Conservation (phyloP, 2,329 filamentous ascomycete species). For the Hypocreales sp. region DNA sequence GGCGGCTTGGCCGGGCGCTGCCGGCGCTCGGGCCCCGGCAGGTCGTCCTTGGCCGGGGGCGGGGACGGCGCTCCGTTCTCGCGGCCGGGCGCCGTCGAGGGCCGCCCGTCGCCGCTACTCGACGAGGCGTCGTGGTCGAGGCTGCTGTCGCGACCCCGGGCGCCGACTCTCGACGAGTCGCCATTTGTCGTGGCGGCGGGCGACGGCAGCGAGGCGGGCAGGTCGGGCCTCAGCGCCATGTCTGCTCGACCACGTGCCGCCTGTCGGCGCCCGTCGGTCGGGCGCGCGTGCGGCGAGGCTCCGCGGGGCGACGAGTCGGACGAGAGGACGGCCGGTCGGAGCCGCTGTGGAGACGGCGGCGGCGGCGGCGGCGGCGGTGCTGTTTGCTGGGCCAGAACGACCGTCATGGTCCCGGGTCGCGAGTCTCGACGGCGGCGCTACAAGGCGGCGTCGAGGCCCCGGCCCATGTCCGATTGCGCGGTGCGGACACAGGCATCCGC, state of each 20-base stretch:
- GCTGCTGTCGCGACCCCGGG: constrained; percentile 12
- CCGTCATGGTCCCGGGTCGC: constrained; percentile 4
- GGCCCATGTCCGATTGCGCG: constrained; percentile 2
- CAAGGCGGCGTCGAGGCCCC: not conserved
- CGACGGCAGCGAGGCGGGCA: constrained; percentile 15
- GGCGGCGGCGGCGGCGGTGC: constrained; percentile 5
- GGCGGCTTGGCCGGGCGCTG: constrained; percentile 29
- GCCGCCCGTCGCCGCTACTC: constrained; percentile 20
- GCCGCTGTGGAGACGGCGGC: constrained; percentile 6
- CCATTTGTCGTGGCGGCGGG: constrained; percentile 12
- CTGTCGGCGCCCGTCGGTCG: constrained; percentile 6
- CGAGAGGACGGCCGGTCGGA: constrained; percentile 8
- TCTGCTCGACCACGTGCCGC: constrained; percentile 8
- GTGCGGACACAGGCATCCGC: not conserved
- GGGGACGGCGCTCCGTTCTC: constrained; percentile 16
- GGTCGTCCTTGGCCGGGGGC: constrained; percentile 14
- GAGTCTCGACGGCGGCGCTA: constrained; percentile 1
- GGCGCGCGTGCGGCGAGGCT: constrained; percentile 9
- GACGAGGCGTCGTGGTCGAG: constrained; percentile 12
- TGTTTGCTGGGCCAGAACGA: constrained; percentile 5
- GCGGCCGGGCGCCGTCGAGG: constrained; percentile 29
- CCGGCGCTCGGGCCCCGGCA: constrained; percentile 16
- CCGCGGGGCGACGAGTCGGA: constrained; percentile 9
- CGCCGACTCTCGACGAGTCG: constrained; percentile 13
- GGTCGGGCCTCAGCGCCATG: constrained; percentile 18